Evolutionary conservation across 163 green algal species (phyloP).

Genomic region (Volvox carteri): DNA sequence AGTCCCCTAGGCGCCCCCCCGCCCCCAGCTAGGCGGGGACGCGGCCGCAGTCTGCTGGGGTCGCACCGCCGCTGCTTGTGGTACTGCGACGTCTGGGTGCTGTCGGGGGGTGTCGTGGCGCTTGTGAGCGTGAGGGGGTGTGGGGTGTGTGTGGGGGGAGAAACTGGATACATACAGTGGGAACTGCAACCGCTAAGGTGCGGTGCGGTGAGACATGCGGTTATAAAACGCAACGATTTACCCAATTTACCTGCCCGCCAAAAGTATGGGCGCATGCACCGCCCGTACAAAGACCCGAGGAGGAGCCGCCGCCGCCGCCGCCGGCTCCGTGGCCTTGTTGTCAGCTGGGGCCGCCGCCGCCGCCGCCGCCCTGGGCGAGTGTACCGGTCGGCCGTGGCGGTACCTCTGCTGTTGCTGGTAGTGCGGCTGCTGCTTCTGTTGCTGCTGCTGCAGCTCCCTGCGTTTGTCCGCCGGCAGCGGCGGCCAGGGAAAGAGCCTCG

Average conservation of each 20-base stretch:
- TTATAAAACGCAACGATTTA: no score
- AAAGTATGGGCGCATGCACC: slow-evolving; percentile 31
- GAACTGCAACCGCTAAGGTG: no score
- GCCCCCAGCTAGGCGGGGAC: no score
- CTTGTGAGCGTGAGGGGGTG: no score
- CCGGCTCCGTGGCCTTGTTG: neutral
- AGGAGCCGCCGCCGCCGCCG: neutral
- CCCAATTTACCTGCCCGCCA: slow-evolving; percentile 64
- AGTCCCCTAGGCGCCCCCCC: no score
- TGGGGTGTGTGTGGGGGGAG: no score
- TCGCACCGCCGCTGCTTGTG: no score
- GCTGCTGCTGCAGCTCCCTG: neutral
- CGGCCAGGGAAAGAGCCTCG: slow-evolving; percentile 56
- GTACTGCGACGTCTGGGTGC: no score
- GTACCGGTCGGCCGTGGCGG: neutral
- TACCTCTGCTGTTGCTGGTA: neutral
- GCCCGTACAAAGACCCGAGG: slow-evolving; percentile 31
- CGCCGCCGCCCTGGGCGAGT: neutral
- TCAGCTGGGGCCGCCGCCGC: neutral
- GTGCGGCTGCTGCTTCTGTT: neutral
- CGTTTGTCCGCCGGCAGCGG: neutral
- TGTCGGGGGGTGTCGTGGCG: no score
- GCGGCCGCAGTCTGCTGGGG: no score
- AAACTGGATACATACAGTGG: no score
- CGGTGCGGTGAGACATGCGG: no score